Base-by-base conservation (phyloP, 371 early-diverging fungal genomes). In the Syncephalastrum sp. region DNA sequence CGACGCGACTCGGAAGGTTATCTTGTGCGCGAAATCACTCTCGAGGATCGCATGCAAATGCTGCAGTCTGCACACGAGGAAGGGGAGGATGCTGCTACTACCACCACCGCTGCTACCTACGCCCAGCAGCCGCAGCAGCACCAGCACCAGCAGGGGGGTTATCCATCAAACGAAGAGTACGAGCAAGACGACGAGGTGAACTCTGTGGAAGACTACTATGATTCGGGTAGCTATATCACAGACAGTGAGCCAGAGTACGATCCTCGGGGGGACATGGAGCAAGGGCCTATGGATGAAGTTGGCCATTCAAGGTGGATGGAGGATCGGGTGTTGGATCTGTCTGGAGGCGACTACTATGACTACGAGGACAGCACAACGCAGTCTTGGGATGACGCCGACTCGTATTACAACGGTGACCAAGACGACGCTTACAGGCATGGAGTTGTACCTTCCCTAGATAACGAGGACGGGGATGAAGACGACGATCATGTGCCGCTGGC, bases 1-100 rank as follows among this genome's bases (percentile, higher is more conserved):
- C 68, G 80, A 15, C 66, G 80, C 16, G 80, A 80, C 63, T 76
- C 77, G n/a, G 80, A 80, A 65, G 80, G 80, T 3, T 80, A 72
- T 48, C 57, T 80, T 25, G 77, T 80, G 5, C 67, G 67, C 42
- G 75, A 77, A 46, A 70, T 80, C 13, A 69, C 80, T 2, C 48
- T 67, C 19, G 69, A 58, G 25, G 59, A 47, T 41, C 65, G 54
- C 29, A 71, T 57, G 63, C 59, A n/a, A 13, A 69, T 63, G 70
- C 47, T 61, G 14, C 38, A 29, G n/a, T 12, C 7, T 33, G 2
- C 38, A 33, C 25, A 58, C 15, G 17, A 12, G 25, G 38, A 38
- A 29, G 27, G 15, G 2, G 25, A 24, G 10, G 12, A 2, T 8
- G 10, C 38, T 33, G 7, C 38, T 33, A 33, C 10, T 10, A 7